phyloP scores from a whole-genome alignment of 73 alveolate genomes.

The Paramecium caudatum region DNA sequence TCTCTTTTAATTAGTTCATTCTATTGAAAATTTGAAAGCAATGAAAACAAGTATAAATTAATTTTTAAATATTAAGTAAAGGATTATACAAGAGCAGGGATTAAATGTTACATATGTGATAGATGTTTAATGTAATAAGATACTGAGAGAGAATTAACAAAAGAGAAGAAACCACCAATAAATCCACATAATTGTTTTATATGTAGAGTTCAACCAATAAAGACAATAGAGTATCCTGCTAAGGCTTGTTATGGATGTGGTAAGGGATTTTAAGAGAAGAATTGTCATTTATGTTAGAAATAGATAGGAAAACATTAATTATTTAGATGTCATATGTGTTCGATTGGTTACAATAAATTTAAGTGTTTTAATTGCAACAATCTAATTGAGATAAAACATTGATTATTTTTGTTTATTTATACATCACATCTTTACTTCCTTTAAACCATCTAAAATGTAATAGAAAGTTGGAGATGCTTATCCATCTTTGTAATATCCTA shows the following conservation, averaged over 20 bases:
- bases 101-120: constrained; percentile 9
- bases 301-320: constrained; percentile 3
- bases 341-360: neutral
- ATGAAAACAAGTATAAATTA: neutral
- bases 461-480: constrained; percentile 90
- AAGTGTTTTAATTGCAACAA: constrained; percentile 22
- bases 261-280: constrained; percentile 1
- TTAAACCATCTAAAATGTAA: constrained; percentile 92
- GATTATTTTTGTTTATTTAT: no score
- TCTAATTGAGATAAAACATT: no score
- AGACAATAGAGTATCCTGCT: constrained; percentile 40
- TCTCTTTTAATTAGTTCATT: constrained; percentile 9
- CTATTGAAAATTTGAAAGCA: neutral
- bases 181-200: constrained; percentile 32
- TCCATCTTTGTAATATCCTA: constrained; percentile 89
- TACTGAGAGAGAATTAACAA: neutral
- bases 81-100: constrained; percentile 2
- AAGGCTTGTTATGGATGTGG: constrained; percentile 34
- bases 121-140: neutral
- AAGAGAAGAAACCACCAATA: neutral
- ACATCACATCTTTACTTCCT: constrained; percentile 87
- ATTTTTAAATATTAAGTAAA: neutral
- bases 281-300: constrained; percentile 22
- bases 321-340: neutral
- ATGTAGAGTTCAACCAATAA: neutral